Evolutionary conservation across 139 green algal species (phyloP).

Genomic region (Cymbomonas tetramitiformis): DNA sequence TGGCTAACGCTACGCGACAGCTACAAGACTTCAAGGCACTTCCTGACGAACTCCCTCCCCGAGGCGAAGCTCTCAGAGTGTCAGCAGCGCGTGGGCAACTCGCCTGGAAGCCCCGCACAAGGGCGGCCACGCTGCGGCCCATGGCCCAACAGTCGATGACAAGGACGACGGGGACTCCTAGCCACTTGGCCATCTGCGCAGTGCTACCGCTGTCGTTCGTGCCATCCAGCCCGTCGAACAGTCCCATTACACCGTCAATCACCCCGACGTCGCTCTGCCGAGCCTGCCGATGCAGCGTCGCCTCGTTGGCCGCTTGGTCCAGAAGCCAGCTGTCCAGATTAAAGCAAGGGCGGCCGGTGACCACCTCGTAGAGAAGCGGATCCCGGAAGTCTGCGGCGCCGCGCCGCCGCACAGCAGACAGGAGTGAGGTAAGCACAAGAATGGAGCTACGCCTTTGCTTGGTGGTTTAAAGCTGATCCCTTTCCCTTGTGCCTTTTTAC

Average conservation of each 20-base stretch:
- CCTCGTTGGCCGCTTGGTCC: slow-evolving; percentile 32
- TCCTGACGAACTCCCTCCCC: too few species aligned
- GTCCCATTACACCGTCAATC: slow-evolving; percentile 62
- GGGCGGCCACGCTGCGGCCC: slow-evolving; percentile 40
- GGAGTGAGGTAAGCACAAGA: not conserved
- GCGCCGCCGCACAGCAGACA: not conserved
- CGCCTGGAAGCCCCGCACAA: slow-evolving; percentile 45
- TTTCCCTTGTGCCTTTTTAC: too few species aligned
- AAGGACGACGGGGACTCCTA: slow-evolving; percentile 62
- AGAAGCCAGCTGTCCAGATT: slow-evolving; percentile 78
- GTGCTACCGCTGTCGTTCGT: slow-evolving; percentile 53
- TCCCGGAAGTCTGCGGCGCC: slow-evolving; percentile 49
- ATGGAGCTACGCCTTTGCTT: not conserved
- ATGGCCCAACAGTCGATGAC: slow-evolving; percentile 58
- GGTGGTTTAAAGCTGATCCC: too few species aligned
- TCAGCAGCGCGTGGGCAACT: too few species aligned
- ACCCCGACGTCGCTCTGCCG: slow-evolving; percentile 52
- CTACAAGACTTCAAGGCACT: too few species aligned
- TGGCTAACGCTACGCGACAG: too few species aligned
- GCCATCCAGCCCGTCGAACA: slow-evolving; percentile 59
- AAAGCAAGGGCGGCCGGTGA: slow-evolving; percentile 46
- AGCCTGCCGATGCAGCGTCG: slow-evolving; percentile 26
- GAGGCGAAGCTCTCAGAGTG: too few species aligned
- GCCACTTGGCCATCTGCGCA: slow-evolving; percentile 61
- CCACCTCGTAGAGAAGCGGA: slow-evolving; percentile 45